Evolutionary conservation across 495 filamentous ascomycete species (phyloP).

Genomic region (Geopyxis carbonaria): DNA sequence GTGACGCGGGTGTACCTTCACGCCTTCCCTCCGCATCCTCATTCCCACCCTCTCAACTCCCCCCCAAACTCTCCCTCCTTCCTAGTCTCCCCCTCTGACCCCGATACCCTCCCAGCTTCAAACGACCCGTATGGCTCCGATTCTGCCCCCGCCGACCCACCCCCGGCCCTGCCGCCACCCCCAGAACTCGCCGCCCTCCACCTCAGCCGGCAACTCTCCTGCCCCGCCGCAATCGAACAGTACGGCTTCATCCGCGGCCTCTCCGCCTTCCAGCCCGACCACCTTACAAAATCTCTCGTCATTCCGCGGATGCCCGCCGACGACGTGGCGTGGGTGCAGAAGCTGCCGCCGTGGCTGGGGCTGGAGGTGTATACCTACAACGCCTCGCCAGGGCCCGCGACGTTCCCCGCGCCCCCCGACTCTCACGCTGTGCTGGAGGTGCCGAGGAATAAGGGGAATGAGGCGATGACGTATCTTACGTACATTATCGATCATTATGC

Average conservation of each 20-base stretch:
- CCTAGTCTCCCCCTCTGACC: too few species aligned
- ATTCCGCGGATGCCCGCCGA: slow-evolving; percentile 37
- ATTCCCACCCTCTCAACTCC: too few species aligned
- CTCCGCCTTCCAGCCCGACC: slow-evolving; percentile 16
- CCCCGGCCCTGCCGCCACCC: too few species aligned
- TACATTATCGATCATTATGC: slow-evolving; percentile 36
- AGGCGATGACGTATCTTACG: slow-evolving; percentile 47
- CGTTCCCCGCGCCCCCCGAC: neutral
- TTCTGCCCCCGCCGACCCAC: too few species aligned
- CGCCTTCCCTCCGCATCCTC: too few species aligned
- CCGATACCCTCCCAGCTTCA: too few species aligned
- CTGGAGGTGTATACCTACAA: slow-evolving; percentile 15
- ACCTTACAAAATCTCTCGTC: slow-evolving; percentile 39
- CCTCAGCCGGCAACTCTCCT: too few species aligned
- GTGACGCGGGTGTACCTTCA: too few species aligned
- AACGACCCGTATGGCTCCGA: too few species aligned
- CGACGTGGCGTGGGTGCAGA: slow-evolving; percentile 38
- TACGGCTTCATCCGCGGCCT: slow-evolving; percentile 12
- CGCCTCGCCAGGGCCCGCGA: slow-evolving; percentile 13
- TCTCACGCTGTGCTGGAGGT: slow-evolving; percentile 10
- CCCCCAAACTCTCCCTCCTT: too few species aligned
- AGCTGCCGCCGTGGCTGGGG: slow-evolving; percentile 11
- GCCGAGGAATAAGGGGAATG: slow-evolving; percentile 30
- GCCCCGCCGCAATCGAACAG: too few species aligned
- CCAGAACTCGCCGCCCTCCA: too few species aligned